Evolutionary conservation across 495 filamentous ascomycete genomes (phyloP).

Genomic region (Wilcoxina mikolae): DNA sequence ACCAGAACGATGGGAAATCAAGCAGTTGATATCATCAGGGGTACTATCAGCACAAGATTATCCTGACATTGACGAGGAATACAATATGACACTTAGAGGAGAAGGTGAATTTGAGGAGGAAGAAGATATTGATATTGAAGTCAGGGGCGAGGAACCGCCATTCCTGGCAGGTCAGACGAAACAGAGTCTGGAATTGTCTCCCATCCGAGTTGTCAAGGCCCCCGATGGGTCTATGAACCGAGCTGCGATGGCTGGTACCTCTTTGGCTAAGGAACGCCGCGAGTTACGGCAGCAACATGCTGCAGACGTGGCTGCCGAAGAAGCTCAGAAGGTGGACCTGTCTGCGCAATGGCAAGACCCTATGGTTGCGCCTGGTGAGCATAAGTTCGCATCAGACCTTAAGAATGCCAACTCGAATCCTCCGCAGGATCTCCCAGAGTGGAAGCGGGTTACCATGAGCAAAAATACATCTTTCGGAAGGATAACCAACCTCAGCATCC

Average conservation of each 20-base stretch:
- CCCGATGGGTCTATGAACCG: conserved; percentile 92
- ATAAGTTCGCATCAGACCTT: conserved; percentile 77
- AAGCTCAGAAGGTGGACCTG: conserved; percentile 67
- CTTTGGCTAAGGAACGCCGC: conserved; percentile 76
- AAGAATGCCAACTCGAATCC: conserved; percentile 38
- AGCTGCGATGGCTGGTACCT: conserved; percentile 82
- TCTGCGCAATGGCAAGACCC: conserved; percentile 92
- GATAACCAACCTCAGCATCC: conserved; percentile 81
- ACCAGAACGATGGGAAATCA: conserved; percentile 93
- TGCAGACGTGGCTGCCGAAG: conserved; percentile 66
- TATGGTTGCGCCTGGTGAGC: conserved; percentile 68
- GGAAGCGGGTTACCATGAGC: conserved; percentile 72
- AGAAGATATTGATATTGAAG: conserved; percentile 94
- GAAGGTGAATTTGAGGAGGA: conserved; percentile 86
- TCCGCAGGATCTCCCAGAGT: conserved; percentile 64
- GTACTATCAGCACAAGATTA: conserved; percentile 82
- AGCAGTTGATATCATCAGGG: conserved; percentile 88
- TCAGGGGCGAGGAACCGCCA: conserved; percentile 88
- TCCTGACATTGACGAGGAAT: conserved; percentile 88
- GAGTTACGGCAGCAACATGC: conserved; percentile 80
- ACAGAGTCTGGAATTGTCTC: conserved; percentile 82
- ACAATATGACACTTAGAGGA: conserved; percentile 70
- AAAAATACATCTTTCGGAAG: conserved; percentile 74
- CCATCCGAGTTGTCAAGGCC: conserved; percentile 91
- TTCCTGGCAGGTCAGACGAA: conserved; percentile 95